Conservation (phyloP, 495 filamentous ascomycete species). For the Cairneyella variabilis region DNA sequence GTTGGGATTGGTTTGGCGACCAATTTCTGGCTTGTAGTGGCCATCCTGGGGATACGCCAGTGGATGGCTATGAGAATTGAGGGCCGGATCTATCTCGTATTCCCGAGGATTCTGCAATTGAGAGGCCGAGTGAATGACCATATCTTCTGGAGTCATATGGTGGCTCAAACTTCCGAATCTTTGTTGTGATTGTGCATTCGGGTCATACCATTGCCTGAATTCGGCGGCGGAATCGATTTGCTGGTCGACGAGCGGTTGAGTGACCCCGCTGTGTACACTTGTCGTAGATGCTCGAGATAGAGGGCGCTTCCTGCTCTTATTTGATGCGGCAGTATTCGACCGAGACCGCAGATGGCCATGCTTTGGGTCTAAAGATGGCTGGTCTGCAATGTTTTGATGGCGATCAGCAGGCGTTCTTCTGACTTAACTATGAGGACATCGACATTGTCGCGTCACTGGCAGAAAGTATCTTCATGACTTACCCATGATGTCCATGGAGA, state of each 20-base stretch:
- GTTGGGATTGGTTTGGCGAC: slow-evolving; percentile 42
- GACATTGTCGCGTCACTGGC: background rate
- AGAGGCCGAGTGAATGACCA: slow-evolving; percentile 55
- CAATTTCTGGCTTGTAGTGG: slow-evolving; percentile 18
- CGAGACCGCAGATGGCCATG: slow-evolving; percentile 39
- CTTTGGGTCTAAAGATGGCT: slow-evolving; percentile 15
- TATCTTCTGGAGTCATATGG: slow-evolving; percentile 61
- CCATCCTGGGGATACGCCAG: slow-evolving; percentile 21
- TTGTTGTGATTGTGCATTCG: slow-evolving; percentile 30
- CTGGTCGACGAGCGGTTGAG: slow-evolving; percentile 63
- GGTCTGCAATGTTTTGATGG: slow-evolving; percentile 21
- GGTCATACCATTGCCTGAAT: slow-evolving; percentile 44
- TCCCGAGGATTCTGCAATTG: slow-evolving; percentile 45
- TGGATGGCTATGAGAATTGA: slow-evolving; percentile 29
- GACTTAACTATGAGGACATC: too few species aligned
- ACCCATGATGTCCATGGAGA: slow-evolving; percentile 17
- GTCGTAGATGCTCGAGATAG: slow-evolving; percentile 80
- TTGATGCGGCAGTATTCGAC: slow-evolving; percentile 55
- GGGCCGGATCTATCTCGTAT: slow-evolving; percentile 39
- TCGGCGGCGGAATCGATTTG: slow-evolving; percentile 32
- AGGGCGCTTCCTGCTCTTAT: slow-evolving; percentile 58
- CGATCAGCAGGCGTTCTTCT: slow-evolving; percentile 16
- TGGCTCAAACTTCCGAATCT: slow-evolving; percentile 20
- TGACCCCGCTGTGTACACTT: slow-evolving; percentile 68
- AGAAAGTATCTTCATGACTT: too few species aligned